Percentiles rank a stretch among this genome's conserved stretches.
Conservation (phyloP, 805 yeast species). For the Kluyveromyces lactis region DNA sequence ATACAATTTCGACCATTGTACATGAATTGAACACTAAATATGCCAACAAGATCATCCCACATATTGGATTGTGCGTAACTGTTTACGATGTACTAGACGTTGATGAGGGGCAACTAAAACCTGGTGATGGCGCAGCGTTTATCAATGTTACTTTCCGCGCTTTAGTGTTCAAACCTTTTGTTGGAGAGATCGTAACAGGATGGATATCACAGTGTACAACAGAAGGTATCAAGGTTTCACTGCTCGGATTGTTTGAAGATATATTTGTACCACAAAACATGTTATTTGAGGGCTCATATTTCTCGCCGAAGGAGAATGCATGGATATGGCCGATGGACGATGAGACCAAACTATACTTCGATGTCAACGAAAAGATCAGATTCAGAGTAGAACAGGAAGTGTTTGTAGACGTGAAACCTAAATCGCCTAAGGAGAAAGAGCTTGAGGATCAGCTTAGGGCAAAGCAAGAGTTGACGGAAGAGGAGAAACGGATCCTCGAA, state of each 20-base stretch:
- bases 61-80: slow-evolving; percentile 75
- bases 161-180: slow-evolving; percentile 85
- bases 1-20: slow-evolving; percentile 62
- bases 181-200: slow-evolving; percentile 88
- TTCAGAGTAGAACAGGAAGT: slow-evolving; percentile 87
- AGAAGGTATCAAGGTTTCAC: slow-evolving; percentile 67
- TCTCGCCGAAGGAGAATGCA: slow-evolving; percentile 69
- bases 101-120: slow-evolving; percentile 82
- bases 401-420: slow-evolving; percentile 77
- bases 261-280: slow-evolving; percentile 78
- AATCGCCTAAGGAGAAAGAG: slow-evolving; percentile 48
- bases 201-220: slow-evolving; percentile 84
- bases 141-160: slow-evolving; percentile 68
- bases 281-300: slow-evolving; percentile 71
- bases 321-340: slow-evolving; percentile 87
- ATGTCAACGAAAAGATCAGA: slow-evolving; percentile 83
- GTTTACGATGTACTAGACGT: slow-evolving; percentile 77
- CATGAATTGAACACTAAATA: slow-evolving; percentile 79
- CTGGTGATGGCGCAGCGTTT: slow-evolving; percentile 90
- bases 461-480: slow-evolving; percentile 19
- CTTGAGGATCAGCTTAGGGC: slow-evolving; percentile 27
- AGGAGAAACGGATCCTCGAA: slow-evolving; percentile 20
- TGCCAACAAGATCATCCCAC: slow-evolving; percentile 76
- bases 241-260: slow-evolving; percentile 83
- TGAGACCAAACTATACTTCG: slow-evolving; percentile 72